These are phyloP conservation scores for Aspergillus nomiae DNA, from an alignment of 2,329 filamentous ascomycete species.

Conservation along the genomic window DNA sequence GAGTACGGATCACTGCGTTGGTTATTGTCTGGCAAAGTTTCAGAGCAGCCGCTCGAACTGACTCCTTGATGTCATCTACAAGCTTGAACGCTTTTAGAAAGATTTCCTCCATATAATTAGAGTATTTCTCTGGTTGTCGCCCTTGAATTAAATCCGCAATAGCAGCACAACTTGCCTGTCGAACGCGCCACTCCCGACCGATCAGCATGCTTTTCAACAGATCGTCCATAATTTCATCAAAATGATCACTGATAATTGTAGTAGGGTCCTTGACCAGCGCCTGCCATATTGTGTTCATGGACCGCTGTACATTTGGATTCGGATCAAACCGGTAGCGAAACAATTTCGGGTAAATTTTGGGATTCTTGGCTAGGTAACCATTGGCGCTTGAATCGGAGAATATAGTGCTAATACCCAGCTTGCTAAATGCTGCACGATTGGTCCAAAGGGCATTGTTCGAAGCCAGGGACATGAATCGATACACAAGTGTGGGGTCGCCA, in stretches of 20 bases:
- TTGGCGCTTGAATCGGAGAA: slow-evolving; percentile 77
- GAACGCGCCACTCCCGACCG: slow-evolving; percentile 88
- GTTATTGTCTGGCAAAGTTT: slow-evolving; percentile 82
- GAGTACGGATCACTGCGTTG: slow-evolving; percentile 78
- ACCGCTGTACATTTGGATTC: slow-evolving; percentile 85
- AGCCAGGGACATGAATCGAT: slow-evolving; percentile 97
- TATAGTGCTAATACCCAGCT: slow-evolving; percentile 89
- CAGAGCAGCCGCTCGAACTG: slow-evolving; percentile 78
- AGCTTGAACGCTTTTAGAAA: slow-evolving; percentile 88
- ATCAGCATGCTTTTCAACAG: slow-evolving; percentile 76
- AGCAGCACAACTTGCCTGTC: slow-evolving; percentile 88
- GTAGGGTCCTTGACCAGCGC: slow-evolving; percentile 88
- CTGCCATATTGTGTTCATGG: slow-evolving; percentile 98
- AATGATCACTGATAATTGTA: slow-evolving; percentile 74
- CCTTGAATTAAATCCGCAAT: slow-evolving; percentile 87
- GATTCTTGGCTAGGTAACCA: slow-evolving; percentile 73
- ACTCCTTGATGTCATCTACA: slow-evolving; percentile 92
- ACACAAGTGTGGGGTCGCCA: slow-evolving; percentile 92
- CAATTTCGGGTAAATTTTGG: slow-evolving; percentile 92
- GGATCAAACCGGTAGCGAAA: slow-evolving; percentile 95
- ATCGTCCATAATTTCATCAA: slow-evolving; percentile 86
- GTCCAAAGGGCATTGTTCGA: slow-evolving; percentile 97
- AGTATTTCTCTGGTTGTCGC: slow-evolving; percentile 73
- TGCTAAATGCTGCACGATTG: slow-evolving; percentile 91
- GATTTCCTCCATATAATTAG: slow-evolving; percentile 79